Evolutionary conservation across 164 flowering plant species (phyloP), one percentile per base, ranked within the genome.

Genomic region (Macadamia integrifolia): DNA sequence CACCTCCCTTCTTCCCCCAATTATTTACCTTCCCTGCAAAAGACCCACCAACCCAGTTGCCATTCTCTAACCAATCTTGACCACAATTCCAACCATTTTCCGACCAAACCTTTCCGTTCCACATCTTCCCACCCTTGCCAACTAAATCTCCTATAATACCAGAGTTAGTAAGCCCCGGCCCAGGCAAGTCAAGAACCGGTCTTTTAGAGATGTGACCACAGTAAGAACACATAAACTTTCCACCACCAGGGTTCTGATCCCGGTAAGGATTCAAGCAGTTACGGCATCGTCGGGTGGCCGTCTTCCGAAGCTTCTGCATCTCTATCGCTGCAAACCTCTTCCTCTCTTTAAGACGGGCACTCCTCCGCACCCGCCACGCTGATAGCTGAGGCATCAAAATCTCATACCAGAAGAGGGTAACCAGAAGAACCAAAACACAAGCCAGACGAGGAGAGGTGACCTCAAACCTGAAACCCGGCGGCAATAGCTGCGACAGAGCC

Each of bases 201-300:
- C 98, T 79, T 77, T 86, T 91, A 0, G 98, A 93, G 10, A 91
- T 73, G 75, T 93, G 98, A 52, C 98, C 98, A 80, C 98, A 93
- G 74, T 88, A 91, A 0, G 96, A 85, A 71, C 98, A 93, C 98
- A 91, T 91, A 73, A 88, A 93, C 74, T 80, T 72, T n/a, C 97
- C 96, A 49, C 97, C 94, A 69, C 89, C 90, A 0, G 98, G 97
- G 64, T 93, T 93, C 82, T 93, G 98, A 69, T 93, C 98, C 71
- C 84, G 69, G 64, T 93, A 93, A 0, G 98, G 85, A 3, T 87
- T 88, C 80, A 81, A 83, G 69, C 97, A 93, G 71, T 93, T 93
- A 42, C 98, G 71, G 71, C 98, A 93, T 77, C 82, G 75, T 60
- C 94, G 70, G 0, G 93, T 88, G 0, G 98, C 98, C 18, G 92